These are phyloP conservation scores for Bocquillonia castaneifolia DNA, from an alignment of 441 rosid genomes.

Conservation along the genomic window DNA sequence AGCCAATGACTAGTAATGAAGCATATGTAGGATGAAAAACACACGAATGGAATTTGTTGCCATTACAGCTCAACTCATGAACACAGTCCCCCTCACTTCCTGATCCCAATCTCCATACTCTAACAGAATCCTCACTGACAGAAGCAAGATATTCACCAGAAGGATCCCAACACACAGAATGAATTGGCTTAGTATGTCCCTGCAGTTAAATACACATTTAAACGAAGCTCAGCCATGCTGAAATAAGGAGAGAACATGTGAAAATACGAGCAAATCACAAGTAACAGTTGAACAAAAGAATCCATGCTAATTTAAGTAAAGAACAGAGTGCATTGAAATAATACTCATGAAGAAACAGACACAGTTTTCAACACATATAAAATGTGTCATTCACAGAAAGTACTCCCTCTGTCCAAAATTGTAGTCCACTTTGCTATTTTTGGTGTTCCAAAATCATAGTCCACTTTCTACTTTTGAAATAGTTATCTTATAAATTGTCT, in stretches of 20 bases:
- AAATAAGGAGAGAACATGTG: background rate
- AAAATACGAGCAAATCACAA: background rate
- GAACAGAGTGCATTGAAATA: background rate
- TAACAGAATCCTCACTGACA: slow-evolving; percentile 82
- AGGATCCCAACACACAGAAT: slow-evolving; percentile 87
- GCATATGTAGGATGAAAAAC: slow-evolving; percentile 77
- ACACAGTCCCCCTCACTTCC: slow-evolving; percentile 72
- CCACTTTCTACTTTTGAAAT: no score
- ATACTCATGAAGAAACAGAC: background rate
- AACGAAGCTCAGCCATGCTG: slow-evolving; percentile 6
- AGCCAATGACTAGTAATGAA: slow-evolving; percentile 73
- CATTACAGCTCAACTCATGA: slow-evolving; percentile 71
- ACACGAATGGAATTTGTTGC: slow-evolving; percentile 76
- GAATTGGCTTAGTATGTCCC: slow-evolving; percentile 77
- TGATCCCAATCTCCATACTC: slow-evolving; percentile 81
- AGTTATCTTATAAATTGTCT: no score
- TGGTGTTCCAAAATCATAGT: no score
- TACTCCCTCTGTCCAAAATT: no score
- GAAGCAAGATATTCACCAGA: slow-evolving; percentile 77
- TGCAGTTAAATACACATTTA: slow-evolving; percentile 23
- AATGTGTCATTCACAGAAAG: no score
- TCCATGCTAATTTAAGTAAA: background rate
- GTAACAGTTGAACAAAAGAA: background rate
- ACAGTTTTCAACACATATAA: no score
- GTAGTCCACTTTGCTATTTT: no score